Evolutionary conservation across 345 rosid genomes (phyloP).

Genomic region (Gossypium arboreum): DNA sequence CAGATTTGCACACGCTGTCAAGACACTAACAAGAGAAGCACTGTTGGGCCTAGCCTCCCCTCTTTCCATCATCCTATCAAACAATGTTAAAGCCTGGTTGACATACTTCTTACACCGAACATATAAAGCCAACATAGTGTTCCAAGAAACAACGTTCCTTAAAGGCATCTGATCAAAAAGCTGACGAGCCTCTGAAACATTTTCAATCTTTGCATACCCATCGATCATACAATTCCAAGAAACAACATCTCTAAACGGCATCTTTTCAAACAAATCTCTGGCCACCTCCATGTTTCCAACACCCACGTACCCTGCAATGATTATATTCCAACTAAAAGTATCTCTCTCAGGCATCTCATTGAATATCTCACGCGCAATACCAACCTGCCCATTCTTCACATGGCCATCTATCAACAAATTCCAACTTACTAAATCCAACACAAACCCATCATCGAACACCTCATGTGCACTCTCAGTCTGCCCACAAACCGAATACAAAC

Average conservation of each 20-base stretch:
- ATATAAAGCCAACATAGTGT: conserved; percentile 50
- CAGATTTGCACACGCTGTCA: conserved; percentile 53
- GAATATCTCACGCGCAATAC: conserved; percentile 49
- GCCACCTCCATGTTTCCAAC: conserved; percentile 38
- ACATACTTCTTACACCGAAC: conserved; percentile 42
- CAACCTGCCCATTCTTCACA: conserved; percentile 33
- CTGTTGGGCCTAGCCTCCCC: conserved; percentile 43
- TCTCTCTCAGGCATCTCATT: conserved; percentile 49
- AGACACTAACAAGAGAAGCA: conserved; percentile 50
- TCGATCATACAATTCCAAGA: conserved; percentile 68
- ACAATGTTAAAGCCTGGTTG: conserved; percentile 45
- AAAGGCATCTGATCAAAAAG: conserved; percentile 49
- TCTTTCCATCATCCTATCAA: conserved; percentile 40
- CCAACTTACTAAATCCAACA: conserved; percentile 43
- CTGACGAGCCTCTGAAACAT: conserved; percentile 20
- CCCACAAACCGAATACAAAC: conserved; percentile 40
- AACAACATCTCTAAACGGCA: conserved; percentile 44
- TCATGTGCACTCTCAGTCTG: conserved; percentile 26
- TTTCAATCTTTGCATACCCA: conserved; percentile 42
- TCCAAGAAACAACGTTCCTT: conserved; percentile 56
- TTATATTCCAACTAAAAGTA: conserved; percentile 55
- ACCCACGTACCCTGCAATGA: conserved; percentile 52
- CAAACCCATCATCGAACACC: conserved; percentile 41
- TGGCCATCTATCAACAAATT: conserved; percentile 49
- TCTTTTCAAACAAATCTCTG: conserved; percentile 35